phyloP scores from a whole-genome alignment of 2,329 filamentous ascomycete genomes.

The Sodiomyces alkalinus region DNA sequence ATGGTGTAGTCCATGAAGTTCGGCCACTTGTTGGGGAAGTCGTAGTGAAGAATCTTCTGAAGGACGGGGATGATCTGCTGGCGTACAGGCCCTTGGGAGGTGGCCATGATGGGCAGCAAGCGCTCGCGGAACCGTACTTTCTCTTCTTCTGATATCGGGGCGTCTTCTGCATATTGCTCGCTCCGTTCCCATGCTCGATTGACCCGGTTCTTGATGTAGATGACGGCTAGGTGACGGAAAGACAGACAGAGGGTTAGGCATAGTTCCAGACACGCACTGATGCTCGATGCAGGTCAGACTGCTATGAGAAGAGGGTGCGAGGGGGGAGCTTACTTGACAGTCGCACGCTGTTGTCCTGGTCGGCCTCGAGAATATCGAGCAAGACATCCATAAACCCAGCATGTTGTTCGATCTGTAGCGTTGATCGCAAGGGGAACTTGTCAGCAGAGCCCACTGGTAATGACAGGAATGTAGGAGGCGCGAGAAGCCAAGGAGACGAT shows the following conservation, averaged over 20 bases:
- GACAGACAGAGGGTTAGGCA: slow-evolving; percentile 1
- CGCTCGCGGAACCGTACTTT: slow-evolving; percentile 77
- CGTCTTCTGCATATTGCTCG: slow-evolving; percentile 59
- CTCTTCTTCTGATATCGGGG: slow-evolving; percentile 73
- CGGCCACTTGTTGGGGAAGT: slow-evolving; percentile 91
- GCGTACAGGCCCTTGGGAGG: slow-evolving; percentile 66
- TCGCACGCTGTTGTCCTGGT: slow-evolving; percentile 72
- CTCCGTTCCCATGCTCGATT: slow-evolving; percentile 76
- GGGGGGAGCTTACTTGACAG: slow-evolving; percentile 59
- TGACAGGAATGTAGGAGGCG: slow-evolving; percentile 9
- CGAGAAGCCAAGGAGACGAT: too few species aligned
- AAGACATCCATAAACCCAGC: slow-evolving; percentile 82
- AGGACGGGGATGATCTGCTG: slow-evolving; percentile 88
- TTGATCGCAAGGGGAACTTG: slow-evolving; percentile 5
- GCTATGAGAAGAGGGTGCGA: too few species aligned
- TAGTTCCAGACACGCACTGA: too few species aligned
- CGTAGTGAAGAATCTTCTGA: slow-evolving; percentile 88
- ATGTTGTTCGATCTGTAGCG: slow-evolving; percentile 73
- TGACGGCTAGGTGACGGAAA: slow-evolving; percentile 49
- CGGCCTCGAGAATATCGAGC: slow-evolving; percentile 75
- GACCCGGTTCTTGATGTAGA: slow-evolving; percentile 96
- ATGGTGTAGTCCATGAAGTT: slow-evolving; percentile 87
- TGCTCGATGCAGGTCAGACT: too few species aligned
- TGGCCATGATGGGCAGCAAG: slow-evolving; percentile 75
- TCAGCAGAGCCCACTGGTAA: slow-evolving; percentile 6